Conservation (phyloP, 192 early-diverging fungal species). For the Umbelopsis ramanniana region DNA sequence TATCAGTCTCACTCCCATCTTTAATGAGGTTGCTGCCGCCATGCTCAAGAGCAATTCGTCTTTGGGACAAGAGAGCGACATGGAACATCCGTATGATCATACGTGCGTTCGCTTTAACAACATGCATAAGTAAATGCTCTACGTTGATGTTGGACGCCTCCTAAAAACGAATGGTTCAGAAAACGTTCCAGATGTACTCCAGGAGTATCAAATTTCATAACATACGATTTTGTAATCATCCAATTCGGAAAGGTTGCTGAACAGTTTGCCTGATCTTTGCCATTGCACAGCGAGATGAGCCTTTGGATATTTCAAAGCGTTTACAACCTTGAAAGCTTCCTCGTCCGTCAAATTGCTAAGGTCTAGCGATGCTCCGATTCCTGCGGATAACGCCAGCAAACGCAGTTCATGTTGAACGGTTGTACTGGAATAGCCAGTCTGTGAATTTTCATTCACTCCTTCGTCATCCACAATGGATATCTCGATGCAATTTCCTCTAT, state of each 20-base stretch:
- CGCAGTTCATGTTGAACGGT: conserved; percentile 11
- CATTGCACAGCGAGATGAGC: conserved; percentile 46
- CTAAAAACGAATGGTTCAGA: conserved; percentile 24
- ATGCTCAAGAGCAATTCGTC: conserved; percentile 38
- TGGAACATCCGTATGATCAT: conserved; percentile 51
- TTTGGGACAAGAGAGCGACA: conserved; percentile 43
- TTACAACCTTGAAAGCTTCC: conserved; percentile 35
- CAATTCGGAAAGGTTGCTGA: conserved; percentile 3
- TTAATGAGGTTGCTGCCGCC: neutral
- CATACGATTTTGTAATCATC: conserved; percentile 12
- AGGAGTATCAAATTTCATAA: neutral
- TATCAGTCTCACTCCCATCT: conserved; percentile 22
- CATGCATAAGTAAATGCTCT: conserved; percentile 47
- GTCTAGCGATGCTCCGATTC: conserved; percentile 40
- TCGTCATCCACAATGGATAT: conserved; percentile 30
- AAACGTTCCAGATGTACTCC: no score
- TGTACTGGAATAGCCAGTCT: neutral
- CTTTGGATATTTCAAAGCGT: conserved; percentile 51
- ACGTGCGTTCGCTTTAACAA: conserved; percentile 46
- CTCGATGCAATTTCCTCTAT: conserved; percentile 25
- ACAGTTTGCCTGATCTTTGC: conserved; percentile 24
- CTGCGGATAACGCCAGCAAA: conserved; percentile 19
- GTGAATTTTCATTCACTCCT: conserved; percentile 1
- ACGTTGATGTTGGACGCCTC: conserved; percentile 47
- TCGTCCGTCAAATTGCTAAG: conserved; percentile 23